phyloP scores from a whole-genome alignment of 1,284 basidiomycete genomes.

The Rhodotorula sp. region DNA sequence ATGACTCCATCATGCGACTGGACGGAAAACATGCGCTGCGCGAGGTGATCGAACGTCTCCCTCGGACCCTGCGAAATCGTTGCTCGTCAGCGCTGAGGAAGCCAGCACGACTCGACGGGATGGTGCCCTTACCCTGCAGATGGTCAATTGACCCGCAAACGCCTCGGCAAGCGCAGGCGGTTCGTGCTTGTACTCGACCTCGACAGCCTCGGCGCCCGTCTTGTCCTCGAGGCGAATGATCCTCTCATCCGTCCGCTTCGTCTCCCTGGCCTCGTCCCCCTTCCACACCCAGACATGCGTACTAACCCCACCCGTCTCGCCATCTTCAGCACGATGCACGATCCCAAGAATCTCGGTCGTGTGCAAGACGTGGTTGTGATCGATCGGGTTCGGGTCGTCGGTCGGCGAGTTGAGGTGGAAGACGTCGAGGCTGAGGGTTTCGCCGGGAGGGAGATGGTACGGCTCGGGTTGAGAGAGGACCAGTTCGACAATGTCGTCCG shows the following conservation, averaged over 20 bases:
- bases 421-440: constrained; percentile 23
- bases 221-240: constrained; percentile 14
- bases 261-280: constrained; percentile 22
- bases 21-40: constrained; percentile 17
- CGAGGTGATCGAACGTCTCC: constrained; percentile 33
- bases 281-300: constrained; percentile 34
- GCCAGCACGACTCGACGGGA: no score
- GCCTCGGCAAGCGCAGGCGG: constrained; percentile 22
- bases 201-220: not conserved
- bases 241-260: constrained; percentile 7
- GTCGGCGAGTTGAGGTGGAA: constrained; percentile 30
- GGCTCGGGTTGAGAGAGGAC: not conserved
- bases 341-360: constrained; percentile 31
- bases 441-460: constrained; percentile 3
- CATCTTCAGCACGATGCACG: constrained; percentile 16
- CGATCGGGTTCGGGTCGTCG: constrained; percentile 30
- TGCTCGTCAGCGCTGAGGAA: not conserved
- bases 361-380: constrained; percentile 31
- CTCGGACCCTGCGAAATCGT: constrained; percentile 14
- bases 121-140: constrained; percentile 15
- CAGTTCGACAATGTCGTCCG: not conserved
- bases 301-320: not conserved
- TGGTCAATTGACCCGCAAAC: constrained; percentile 31
- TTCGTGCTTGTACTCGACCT: constrained; percentile 15
- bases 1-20: constrained; percentile 12